These are phyloP conservation scores for Hordeum pubiflorum DNA, from an alignment of 202 grass and related monocot species.

Conservation along the genomic window DNA sequence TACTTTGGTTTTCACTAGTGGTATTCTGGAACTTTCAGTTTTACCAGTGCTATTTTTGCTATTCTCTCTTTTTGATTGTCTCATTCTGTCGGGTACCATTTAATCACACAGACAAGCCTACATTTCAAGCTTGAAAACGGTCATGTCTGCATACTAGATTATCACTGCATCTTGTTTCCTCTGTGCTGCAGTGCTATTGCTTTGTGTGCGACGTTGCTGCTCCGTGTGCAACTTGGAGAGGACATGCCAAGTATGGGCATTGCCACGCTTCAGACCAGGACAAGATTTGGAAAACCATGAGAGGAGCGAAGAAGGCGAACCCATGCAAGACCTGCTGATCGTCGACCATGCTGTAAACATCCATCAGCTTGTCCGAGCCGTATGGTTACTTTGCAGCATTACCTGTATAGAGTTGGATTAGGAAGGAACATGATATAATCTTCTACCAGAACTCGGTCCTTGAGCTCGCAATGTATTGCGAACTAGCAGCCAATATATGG, in stretches of 20 bases:
- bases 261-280: constrained; percentile 48
- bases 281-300: constrained; percentile 31
- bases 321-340: background rate
- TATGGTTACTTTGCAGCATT: background rate
- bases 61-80: background rate
- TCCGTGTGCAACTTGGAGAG: constrained; percentile 49
- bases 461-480: background rate
- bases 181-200: constrained; percentile 70
- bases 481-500: background rate
- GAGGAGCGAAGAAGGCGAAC: background rate
- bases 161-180: background rate
- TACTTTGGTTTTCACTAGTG: too few relatives aligned
- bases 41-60: too few relatives aligned
- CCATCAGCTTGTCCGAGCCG: background rate
- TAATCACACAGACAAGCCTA: background rate
- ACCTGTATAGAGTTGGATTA: constrained; percentile 16
- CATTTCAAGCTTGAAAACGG: background rate
- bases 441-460: background rate
- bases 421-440: background rate
- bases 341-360: background rate
- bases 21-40: too few relatives aligned
- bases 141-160: background rate
- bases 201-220: constrained; percentile 58
- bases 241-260: constrained; percentile 26
- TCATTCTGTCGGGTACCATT: background rate